These are phyloP conservation scores for Chlamydomonas sp. DNA, from an alignment of 139 green algal genomes.

Conservation along the genomic window DNA sequence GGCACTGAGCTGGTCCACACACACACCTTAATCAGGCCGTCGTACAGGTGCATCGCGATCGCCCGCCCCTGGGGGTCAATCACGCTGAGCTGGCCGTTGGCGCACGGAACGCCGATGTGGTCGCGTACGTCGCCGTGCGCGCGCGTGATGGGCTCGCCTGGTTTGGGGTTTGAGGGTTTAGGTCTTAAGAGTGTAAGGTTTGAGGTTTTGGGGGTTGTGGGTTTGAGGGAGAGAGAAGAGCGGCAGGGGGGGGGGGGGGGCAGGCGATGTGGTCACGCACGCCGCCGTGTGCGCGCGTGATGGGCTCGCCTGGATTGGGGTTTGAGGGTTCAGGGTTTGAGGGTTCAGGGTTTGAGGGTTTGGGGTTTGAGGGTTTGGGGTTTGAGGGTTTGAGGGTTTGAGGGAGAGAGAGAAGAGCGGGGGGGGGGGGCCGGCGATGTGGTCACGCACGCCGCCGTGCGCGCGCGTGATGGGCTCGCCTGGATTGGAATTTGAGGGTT, in stretches of 20 bases:
- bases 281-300: too few species aligned
- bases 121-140: conserved; percentile 78
- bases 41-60: conserved; percentile 92
- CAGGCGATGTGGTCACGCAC: too few species aligned
- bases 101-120: conserved; percentile 65
- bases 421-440: conserved; percentile 75
- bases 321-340: too few species aligned
- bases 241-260: background rate
- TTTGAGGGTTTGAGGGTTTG: too few species aligned
- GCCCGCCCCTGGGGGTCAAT: conserved; percentile 71
- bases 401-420: too few species aligned
- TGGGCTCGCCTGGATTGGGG: too few species aligned
- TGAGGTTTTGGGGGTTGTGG: background rate
- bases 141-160: conserved; percentile 74
- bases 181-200: background rate
- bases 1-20: background rate
- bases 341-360: too few species aligned
- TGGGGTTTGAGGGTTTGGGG: too few species aligned
- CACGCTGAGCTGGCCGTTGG: conserved; percentile 74
- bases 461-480: conserved; percentile 76
- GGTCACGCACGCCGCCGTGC: conserved; percentile 73
- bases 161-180: background rate
- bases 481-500: conserved; percentile 13
- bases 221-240: background rate
- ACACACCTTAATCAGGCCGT: conserved; percentile 87